Evolutionary conservation across 2,329 filamentous ascomycete genomes (phyloP).

Genomic region (Talaromyces verruculosus): DNA sequence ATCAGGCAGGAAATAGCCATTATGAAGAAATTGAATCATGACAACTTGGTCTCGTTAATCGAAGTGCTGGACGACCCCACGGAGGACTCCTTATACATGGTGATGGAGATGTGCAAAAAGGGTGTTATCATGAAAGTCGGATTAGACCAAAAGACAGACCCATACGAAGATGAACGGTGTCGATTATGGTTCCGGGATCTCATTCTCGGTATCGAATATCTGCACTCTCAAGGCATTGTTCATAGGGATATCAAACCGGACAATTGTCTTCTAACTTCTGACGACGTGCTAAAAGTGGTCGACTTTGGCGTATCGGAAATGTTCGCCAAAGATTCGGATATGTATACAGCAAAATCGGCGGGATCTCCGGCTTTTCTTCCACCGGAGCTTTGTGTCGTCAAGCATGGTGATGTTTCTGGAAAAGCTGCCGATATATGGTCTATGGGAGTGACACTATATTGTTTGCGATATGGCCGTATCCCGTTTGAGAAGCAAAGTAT

Average conservation of each 20-base stretch:
- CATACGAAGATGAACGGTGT: constrained; percentile 79
- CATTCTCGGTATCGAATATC: constrained; percentile 90
- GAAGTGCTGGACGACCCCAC: constrained; percentile 95
- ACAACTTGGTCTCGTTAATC: constrained; percentile 87
- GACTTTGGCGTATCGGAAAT: constrained; percentile 99
- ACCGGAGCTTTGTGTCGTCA: constrained; percentile 84
- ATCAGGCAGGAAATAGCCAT: constrained; percentile 97
- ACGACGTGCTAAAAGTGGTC: constrained; percentile 93
- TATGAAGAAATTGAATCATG: constrained; percentile 97
- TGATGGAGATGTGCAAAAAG: constrained; percentile 98
- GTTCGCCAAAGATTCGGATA: constrained; percentile 83
- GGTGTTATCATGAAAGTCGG: constrained; percentile 96
- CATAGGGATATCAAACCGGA: constrained; percentile 98
- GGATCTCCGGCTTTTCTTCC: constrained; percentile 94
- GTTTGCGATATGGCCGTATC: constrained; percentile 81
- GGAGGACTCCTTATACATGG: constrained; percentile 97
- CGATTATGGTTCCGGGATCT: constrained; percentile 93
- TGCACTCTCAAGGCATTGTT: constrained; percentile 91
- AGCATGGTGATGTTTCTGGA: constrained; percentile 83
- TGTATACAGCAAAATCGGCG: constrained; percentile 90
- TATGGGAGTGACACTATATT: constrained; percentile 95
- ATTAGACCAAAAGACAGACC: constrained; percentile 75
- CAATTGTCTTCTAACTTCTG: constrained; percentile 84
- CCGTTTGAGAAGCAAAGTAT: constrained; percentile 80
- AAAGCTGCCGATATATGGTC: constrained; percentile 96